Percentiles rank a stretch among this genome's conserved stretches.
Conservation (phyloP, 441 rosid genomes). For the Viola pubescens region DNA sequence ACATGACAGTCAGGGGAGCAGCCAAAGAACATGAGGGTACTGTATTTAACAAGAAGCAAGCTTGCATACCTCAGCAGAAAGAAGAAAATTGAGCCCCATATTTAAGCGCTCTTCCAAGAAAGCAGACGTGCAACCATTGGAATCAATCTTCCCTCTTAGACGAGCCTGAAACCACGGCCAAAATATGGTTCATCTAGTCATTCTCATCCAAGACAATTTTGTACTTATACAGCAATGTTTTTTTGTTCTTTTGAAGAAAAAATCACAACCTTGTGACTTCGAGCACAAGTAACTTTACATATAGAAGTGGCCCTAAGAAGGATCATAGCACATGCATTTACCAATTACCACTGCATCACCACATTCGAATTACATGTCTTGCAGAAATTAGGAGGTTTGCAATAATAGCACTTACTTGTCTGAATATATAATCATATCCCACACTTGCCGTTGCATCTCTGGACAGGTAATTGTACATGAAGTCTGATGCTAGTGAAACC, state of each 20-base stretch:
- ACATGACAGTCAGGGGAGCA: too few relatives aligned
- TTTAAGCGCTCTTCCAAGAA: constrained; percentile 80
- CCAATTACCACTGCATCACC: too few relatives aligned
- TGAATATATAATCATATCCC: constrained; percentile 88
- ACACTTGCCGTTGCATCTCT: constrained; percentile 78
- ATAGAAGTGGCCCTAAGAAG: neutral
- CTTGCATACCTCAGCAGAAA: constrained; percentile 83
- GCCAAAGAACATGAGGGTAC: too few relatives aligned
- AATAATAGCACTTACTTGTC: constrained; percentile 56
- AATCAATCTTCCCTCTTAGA: constrained; percentile 89
- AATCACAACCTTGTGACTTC: too few relatives aligned
- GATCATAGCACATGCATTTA: too few relatives aligned
- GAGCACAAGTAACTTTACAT: neutral
- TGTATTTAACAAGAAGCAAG: too few relatives aligned
- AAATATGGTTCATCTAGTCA: neutral
- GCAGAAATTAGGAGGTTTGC: constrained; percentile 5
- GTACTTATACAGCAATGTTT: neutral
- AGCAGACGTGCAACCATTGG: constrained; percentile 74
- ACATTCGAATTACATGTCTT: neutral
- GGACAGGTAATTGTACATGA: constrained; percentile 80
- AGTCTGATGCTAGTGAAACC: constrained; percentile 90
- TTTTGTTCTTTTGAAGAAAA: too few relatives aligned
- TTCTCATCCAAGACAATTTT: neutral
- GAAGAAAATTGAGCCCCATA: constrained; percentile 80
- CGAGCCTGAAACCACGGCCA: constrained; percentile 55